Conservation (phyloP, 2,329 filamentous ascomycete species). For the Gyromitra esculenta region DNA sequence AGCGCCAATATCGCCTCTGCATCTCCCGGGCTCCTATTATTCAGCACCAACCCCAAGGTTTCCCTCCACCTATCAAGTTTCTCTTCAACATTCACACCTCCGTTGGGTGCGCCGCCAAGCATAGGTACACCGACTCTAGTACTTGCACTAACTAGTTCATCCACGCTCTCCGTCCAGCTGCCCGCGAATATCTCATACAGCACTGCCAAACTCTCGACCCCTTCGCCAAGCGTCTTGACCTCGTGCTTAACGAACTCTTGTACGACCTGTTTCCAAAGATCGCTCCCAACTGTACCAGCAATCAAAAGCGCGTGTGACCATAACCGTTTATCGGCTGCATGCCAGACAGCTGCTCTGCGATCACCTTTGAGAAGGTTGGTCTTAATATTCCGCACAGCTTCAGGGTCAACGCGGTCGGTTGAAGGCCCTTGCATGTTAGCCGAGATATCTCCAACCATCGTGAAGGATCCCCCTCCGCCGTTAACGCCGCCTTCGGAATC, state of each 20-base stretch:
- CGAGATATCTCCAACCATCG: conserved; percentile 53
- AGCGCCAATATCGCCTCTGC: conserved; percentile 79
- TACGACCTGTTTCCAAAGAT: conserved; percentile 89
- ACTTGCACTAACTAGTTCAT: conserved; percentile 92
- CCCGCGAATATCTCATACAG: conserved; percentile 94
- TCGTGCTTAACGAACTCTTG: conserved; percentile 97
- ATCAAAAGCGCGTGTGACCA: conserved; percentile 98
- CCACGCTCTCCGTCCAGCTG: conserved; percentile 91
- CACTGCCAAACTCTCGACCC: conserved; percentile 84
- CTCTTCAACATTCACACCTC: conserved; percentile 73
- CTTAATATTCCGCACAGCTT: conserved; percentile 76
- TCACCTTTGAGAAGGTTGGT: conserved; percentile 80
- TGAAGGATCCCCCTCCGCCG: conserved; percentile 53
- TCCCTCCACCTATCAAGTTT: conserved; percentile 95
- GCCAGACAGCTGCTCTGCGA: conserved; percentile 90
- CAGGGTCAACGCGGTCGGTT: conserved; percentile 68
- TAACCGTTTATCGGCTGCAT: conserved; percentile 87
- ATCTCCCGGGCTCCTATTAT: conserved; percentile 86
- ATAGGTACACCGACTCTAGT: conserved; percentile 92
- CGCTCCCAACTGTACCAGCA: conserved; percentile 77
- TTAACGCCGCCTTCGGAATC: conserved; percentile 54
- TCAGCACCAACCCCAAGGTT: conserved; percentile 83
- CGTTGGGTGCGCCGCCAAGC: conserved; percentile 69
- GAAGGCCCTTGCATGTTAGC: conserved; percentile 50
- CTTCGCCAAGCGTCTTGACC: conserved; percentile 79